Evolutionary conservation across 495 filamentous ascomycete species (phyloP).

Genomic region (Aspergillus bertholletiae): DNA sequence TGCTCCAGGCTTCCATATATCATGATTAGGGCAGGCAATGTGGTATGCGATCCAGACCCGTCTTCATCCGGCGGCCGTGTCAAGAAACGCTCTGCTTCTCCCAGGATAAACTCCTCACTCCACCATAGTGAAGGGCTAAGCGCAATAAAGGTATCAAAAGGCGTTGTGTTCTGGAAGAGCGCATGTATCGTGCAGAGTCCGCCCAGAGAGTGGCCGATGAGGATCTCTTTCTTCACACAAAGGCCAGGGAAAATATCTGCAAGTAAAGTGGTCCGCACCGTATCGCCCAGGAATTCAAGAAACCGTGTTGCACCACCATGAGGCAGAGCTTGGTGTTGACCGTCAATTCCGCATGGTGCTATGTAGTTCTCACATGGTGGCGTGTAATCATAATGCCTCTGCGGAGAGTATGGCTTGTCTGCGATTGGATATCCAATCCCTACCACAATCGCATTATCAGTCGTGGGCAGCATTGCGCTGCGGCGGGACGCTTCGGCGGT

Average conservation of each 20-base stretch:
- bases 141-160: slow-evolving; percentile 21
- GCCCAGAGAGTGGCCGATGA: slow-evolving; percentile 23
- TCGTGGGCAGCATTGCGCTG: background rate
- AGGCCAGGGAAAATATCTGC: slow-evolving; percentile 11
- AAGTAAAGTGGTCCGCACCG: slow-evolving; percentile 8
- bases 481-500: slow-evolving; percentile 18
- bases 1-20: too few relatives aligned
- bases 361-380: slow-evolving; percentile 17
- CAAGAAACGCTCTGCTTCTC: slow-evolving; percentile 10
- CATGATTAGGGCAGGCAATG: too few relatives aligned
- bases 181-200: slow-evolving; percentile 17
- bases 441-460: slow-evolving; percentile 13
- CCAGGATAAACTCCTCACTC: slow-evolving; percentile 16
- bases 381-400: slow-evolving; percentile 15
- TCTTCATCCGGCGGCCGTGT: background rate
- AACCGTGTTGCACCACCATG: slow-evolving; percentile 20
- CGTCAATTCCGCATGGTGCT: slow-evolving; percentile 10
- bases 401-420: slow-evolving; percentile 13
- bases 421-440: slow-evolving; percentile 22
- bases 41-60: background rate
- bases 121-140: slow-evolving; percentile 26
- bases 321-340: background rate
- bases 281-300: slow-evolving; percentile 13
- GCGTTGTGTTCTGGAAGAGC: slow-evolving; percentile 10
- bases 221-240: slow-evolving; percentile 12